These are phyloP conservation scores for Gonium pectorale DNA, from an alignment of 139 green algal genomes.

Conservation along the genomic window DNA sequence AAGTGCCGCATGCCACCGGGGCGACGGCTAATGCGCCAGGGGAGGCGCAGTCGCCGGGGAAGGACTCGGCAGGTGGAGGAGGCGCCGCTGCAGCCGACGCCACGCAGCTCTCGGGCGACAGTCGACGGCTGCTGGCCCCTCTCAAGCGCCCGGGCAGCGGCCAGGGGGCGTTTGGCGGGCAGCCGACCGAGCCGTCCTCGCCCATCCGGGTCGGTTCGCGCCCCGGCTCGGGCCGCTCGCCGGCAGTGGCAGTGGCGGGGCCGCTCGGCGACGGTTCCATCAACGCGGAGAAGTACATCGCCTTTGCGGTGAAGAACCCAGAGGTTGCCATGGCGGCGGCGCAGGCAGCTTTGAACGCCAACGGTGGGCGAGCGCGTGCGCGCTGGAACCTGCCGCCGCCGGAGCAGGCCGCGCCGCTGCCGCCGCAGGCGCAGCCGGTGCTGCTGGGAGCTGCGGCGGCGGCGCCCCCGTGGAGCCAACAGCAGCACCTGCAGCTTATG, in stretches of 20 bases:
- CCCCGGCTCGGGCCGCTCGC: no score
- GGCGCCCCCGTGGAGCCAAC: not conserved
- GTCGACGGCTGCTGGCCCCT: no score
- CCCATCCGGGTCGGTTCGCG: no score
- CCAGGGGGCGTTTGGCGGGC: no score
- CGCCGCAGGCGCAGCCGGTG: not conserved
- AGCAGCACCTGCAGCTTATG: not conserved
- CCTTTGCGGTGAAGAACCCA: slow-evolving; percentile 27
- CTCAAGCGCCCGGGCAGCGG: no score
- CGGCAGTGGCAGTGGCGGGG: no score
- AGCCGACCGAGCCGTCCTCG: no score
- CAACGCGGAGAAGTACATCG: slow-evolving; percentile 34
- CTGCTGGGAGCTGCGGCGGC: not conserved
- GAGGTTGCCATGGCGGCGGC: slow-evolving; percentile 35
- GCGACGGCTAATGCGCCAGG: not conserved
- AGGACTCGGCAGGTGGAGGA: no score
- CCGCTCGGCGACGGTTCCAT: not conserved
- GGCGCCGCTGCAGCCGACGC: no score
- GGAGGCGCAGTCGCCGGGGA: no score
- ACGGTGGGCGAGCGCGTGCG: not conserved
- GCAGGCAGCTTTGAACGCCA: slow-evolving; percentile 7
- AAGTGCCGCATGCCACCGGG: no score
- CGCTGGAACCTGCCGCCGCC: slow-evolving; percentile 32
- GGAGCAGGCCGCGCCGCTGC: not conserved
- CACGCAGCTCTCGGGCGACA: no score